Base-by-base conservation (phyloP, 139 green algal species). In the Tetradesmus lagerheimii region DNA sequence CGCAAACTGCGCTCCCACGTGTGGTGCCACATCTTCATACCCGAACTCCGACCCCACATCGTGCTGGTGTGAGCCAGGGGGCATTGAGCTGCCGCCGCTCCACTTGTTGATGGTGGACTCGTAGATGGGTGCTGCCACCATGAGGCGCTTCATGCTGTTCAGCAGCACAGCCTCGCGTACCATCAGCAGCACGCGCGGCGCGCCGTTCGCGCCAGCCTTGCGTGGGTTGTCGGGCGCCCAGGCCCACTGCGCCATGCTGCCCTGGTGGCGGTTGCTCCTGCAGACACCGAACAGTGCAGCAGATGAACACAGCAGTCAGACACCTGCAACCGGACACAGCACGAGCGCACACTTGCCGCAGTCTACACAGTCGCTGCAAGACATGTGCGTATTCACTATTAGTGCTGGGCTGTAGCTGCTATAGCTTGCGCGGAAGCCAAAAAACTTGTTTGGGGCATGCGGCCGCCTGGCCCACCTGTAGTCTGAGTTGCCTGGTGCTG, bases 91-190 rank as follows among this genome's bases (percentile, higher is more conserved):
- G 50, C 83, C 67, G n/a, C 62, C 80, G 53, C 85, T 92, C 90
- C 92, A 94, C 66, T 90, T 87, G 39, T 90, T 89, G 82, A 94
- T 90, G 53, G 83, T 91, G 34, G 88, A 86, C 89, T 94, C 92
- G 25, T 92, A 91, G 12, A 83, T 85, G 11, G 92, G 92, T 78
- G 92, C 91, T 82, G 89, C 90, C 67, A 93, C 92, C 92, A 95
- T 95, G 38, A 95, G 87, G 39, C 86, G 87, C 92, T 93, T 95
- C 29, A 94, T 75, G 9, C 87, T 93, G 89, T 95, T 95, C 12
- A 95, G 92, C 85, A 95, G 88, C 45, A 95, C 92, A 2, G 93
- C 93, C 90, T 95, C 91, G 76, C 87, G 87, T 29, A 91, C 87
- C 78, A 91, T 88, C 64, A 91, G 39, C 45, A 90, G 86, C 50